Base-by-base conservation (phyloP, 129 eudicot genomes). In the Pulicaria dysenterica region DNA sequence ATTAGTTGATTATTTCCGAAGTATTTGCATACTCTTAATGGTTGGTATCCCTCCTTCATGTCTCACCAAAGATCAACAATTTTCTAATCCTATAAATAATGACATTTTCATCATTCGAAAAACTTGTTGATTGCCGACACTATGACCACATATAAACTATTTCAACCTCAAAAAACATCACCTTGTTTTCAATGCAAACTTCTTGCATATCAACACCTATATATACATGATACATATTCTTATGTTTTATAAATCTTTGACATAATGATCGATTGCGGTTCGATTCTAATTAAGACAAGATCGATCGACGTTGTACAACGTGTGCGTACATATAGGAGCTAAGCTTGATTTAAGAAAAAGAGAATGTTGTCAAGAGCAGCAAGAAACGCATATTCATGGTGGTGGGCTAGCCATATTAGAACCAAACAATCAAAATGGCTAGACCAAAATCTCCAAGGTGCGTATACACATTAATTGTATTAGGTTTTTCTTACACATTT, bases 401-500 rank as follows among this genome's bases (percentile, higher is more conserved):
- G 93, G 93, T 88, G 94, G 89, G 94, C 94, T 36, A 87, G 85
- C 79, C 93, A 87, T 81, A 82, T 84, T 58, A 77, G 87, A 79
- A 87, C 93, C 42, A 87, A 87, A 61, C 89, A 87, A 79, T 87
- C 87, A 50, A 87, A 87, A 87, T 87, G 93, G 93, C 85, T 87
- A 49, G 93, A 87, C 12, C 79, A 87, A 58, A 87, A 84, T 68
- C 72, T 87, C 4, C 85, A 75, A 70, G 93, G 93, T 87, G 70
- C 48, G 31, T 38, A 24, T 36, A 47, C 34, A 16, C 2, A 5
- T 10, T 49, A 3, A 49, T 46, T 65, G 5, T 41, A 46, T 47
- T 10, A 24, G 44, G 7, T 66, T 66, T 31, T 44, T 37, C 17
- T 45, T 64, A 34, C n/a, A 31, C 8, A 24, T 24, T 24, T 24